Evolutionary conservation across 257 asterid species (phyloP), one percentile per base, ranked within the genome.

Genomic region (Plectranthus barbatus): DNA sequence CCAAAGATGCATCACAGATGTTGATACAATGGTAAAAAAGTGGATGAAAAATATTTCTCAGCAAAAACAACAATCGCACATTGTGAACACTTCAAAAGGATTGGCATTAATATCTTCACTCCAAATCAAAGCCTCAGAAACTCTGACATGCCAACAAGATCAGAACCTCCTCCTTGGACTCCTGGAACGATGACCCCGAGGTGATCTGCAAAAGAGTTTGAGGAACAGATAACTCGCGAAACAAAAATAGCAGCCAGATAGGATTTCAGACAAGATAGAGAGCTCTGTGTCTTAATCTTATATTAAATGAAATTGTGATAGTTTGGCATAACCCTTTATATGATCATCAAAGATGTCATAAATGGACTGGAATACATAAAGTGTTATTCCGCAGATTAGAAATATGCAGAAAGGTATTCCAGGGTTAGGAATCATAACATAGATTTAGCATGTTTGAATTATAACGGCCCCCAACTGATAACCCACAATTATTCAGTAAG

Each of bases 131-230:
- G 61, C 60, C 51, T 13, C 67, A 51, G 39, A 49, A 52, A 19
- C 60, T 7, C 15, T 41, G 23, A 47, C 55, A 26, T 19, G 20
- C 31, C 41, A 24, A 56, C 56, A 69, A 8, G 46, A 73, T 76
- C 76, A 90, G 74, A 71, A 83, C 69, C 97, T 83, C 77, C 95
- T 83, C 79, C 96, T 82, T 11, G 97, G 97, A 68, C 96, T 90
- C 79, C 97, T 78, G 52, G 97, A 90, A 21, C 96, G 96, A 68
- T 75, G 96, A 58, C 82, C 77, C 6, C 83, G 97, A 20, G 97
- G 97, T 14, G 96, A 90, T 72, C 97, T 87, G 85, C 64, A 76
- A 52, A 53, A 56, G 77, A 36, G 39, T 60, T 50, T 11, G 2
- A 45, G 5, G 58, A 58, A 21, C 33, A 26, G 45, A 18, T 23